These are phyloP conservation scores for Camellia japonica DNA, from an alignment of 148 eudicot genomes.

Conservation along the genomic window DNA sequence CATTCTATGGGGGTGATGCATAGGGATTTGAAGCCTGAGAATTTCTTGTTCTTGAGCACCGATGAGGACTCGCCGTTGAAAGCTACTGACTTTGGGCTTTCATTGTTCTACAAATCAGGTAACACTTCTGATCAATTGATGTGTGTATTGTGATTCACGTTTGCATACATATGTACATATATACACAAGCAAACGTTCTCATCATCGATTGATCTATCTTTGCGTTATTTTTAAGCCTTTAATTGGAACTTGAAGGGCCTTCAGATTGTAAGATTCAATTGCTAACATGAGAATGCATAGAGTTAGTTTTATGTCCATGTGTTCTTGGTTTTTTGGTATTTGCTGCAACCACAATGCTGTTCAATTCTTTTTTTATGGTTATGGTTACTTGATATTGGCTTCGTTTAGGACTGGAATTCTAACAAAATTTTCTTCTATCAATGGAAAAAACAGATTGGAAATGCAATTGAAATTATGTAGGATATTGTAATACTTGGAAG, in stretches of 20 bases:
- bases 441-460: background rate
- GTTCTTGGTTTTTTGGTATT: background rate
- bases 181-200: background rate
- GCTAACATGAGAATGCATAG: background rate
- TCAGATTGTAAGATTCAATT: background rate
- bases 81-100: slow-evolving; percentile 94
- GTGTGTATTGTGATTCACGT: no score
- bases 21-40: slow-evolving; percentile 94
- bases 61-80: slow-evolving; percentile 80
- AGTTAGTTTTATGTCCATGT: background rate
- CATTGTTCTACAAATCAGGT: slow-evolving; percentile 86
- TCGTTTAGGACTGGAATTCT: background rate
- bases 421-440: background rate
- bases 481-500: background rate
- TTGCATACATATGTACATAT: no score
- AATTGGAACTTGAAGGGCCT: background rate
- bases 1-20: slow-evolving; percentile 98
- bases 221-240: background rate
- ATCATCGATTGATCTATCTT: background rate
- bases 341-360: background rate
- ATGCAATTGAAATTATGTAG: background rate
- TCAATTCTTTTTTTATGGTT: background rate
- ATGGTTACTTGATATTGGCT: background rate
- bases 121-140: background rate
- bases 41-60: slow-evolving; percentile 64